Conservation (phyloP, 176 grass and related monocot genomes). For the Carex myosuroides region DNA sequence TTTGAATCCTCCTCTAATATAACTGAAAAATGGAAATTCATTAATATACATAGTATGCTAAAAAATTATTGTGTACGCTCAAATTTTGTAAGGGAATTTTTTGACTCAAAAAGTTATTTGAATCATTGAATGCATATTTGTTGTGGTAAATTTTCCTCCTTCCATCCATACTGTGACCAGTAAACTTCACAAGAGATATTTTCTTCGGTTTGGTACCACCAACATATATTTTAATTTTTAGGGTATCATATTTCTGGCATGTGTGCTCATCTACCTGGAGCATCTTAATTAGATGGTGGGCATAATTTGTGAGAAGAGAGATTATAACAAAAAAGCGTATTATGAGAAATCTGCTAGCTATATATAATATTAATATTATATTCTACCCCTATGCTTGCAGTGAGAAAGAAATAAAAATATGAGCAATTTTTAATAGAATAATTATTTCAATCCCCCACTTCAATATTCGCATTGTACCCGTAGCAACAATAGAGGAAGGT, state of each 20-base stretch:
- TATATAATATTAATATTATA: not conserved
- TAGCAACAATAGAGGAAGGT: too few relatives aligned
- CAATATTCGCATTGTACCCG: too few relatives aligned
- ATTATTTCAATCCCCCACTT: too few relatives aligned
- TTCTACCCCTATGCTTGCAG: not conserved
- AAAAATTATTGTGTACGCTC: too few relatives aligned
- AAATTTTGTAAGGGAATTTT: not conserved
- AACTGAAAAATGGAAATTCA: not conserved
- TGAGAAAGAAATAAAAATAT: not conserved
- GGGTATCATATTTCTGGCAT: not conserved
- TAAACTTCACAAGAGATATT: not conserved
- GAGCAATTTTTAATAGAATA: too few relatives aligned
- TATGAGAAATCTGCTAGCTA: not conserved
- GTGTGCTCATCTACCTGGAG: not conserved
- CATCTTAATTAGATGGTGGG: not conserved
- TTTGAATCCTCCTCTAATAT: too few relatives aligned
- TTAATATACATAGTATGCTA: not conserved
- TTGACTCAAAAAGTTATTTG: not conserved
- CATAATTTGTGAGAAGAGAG: not conserved
- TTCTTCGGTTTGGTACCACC: not conserved
- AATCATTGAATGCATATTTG: not conserved
- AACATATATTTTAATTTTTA: not conserved
- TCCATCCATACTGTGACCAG: not conserved
- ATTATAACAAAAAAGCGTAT: slow-evolving; percentile 1
- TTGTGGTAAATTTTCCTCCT: not conserved